Evolutionary conservation across 495 filamentous ascomycete genomes (phyloP), one percentile per base, ranked within the genome.

Genomic region (Penicillium arizonense): DNA sequence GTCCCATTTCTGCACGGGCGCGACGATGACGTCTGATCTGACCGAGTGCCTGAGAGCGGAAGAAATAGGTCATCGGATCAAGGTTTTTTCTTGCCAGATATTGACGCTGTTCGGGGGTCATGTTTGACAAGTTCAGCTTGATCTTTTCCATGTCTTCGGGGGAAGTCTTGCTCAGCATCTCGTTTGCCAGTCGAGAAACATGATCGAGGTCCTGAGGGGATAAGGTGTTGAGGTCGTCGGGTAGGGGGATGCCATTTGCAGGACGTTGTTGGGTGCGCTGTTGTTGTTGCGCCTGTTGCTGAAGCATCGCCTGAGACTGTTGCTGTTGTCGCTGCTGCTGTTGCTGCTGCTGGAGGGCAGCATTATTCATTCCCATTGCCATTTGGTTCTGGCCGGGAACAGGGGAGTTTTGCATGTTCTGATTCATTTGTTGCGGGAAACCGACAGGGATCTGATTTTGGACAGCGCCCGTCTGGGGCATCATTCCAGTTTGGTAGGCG

Each of bases 391-490:
- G 75, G 32, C 61, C 67, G 3, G 76, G 68, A 34, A 82, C 70
- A 3, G 76, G 76, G 7, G 80, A 81, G 0, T 77, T 58, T 52
- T 82, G 80, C 71, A 84, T 75, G 28, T 57, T 76, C 8, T 70
- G 74, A 47, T 77, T 80, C 58, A 84, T 68, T 39, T 82, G 82
- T 12, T 74, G 75, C 6, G 75, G 70, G 44, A 83, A 82, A 23
- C 58, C 68, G 11, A 64, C 62, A 21, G 63, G 67, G 18, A 71
- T 57, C 50, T 73, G 70, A 55, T 65, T 71, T 47, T 75, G 77
- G 48, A 67, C 70, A 4, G 64, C 61, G n/a, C 68, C 67, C 28
- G 61, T 63, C 54, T 77, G 75, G 52, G 71, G 65, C 50, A 73
- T 77, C 68, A 78, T 76, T 30, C 70, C 69, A 48, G 70, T 68